Evolutionary conservation across 192 early-diverging fungal genomes (phyloP).

Genomic region (Coemansia sp.): DNA sequence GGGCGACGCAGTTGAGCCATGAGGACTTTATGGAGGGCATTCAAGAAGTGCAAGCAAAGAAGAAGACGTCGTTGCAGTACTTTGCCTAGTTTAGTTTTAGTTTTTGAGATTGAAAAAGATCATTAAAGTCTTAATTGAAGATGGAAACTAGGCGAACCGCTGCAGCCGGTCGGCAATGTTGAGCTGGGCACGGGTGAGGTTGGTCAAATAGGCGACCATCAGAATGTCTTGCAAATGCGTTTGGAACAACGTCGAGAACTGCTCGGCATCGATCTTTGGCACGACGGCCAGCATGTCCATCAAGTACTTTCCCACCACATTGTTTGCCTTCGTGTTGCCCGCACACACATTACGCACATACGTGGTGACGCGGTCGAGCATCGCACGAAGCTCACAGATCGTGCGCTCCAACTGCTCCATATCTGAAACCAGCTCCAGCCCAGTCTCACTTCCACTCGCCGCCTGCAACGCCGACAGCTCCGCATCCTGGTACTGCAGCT

Average conservation of each 20-base stretch:
- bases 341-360: conserved; percentile 64
- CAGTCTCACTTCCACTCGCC: conserved; percentile 20
- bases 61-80: conserved; percentile 94
- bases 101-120: not conserved
- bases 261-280: conserved; percentile 78
- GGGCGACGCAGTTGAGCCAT: conserved; percentile 82
- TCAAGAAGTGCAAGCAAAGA: conserved; percentile 98
- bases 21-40: conserved; percentile 99
- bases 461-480: conserved; percentile 73
- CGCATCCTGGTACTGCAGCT: conserved; percentile 86
- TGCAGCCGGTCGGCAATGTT: conserved; percentile 90
- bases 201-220: conserved; percentile 94
- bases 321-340: conserved; percentile 58
- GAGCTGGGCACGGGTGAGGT: conserved; percentile 93
- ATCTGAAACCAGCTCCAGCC: conserved; percentile 66
- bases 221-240: conserved; percentile 92
- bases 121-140: not conserved
- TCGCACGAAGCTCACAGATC: conserved; percentile 71
- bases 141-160: conserved; percentile 59
- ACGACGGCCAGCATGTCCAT: conserved; percentile 91
- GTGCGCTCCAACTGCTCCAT: conserved; percentile 89
- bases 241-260: conserved; percentile 93
- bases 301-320: conserved; percentile 86
- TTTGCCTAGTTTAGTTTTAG: conserved; percentile 64
- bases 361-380: conserved; percentile 78